Evolutionary conservation across 768 basidiomycete genomes (phyloP).

Genomic region (Stropharia rugosoannulata): DNA sequence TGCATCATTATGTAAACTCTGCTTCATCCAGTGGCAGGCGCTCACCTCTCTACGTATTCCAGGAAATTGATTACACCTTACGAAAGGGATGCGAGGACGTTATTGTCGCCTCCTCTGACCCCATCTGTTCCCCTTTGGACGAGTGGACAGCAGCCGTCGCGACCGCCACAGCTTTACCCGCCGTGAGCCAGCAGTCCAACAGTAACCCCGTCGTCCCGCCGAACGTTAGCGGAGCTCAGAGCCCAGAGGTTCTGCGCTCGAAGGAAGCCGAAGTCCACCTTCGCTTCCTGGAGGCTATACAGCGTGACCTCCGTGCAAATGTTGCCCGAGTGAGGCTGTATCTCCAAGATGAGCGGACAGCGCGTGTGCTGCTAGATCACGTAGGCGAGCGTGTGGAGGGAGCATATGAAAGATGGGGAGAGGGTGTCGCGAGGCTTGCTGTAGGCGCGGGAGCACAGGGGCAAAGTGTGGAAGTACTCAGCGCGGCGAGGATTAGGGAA

Average conservation of each 20-base stretch:
- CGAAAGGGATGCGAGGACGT: constrained; percentile 84
- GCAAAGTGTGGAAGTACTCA: constrained; percentile 17
- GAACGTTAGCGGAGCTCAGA: constrained; percentile 1
- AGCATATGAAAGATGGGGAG: constrained; percentile 72
- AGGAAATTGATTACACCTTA: constrained; percentile 88
- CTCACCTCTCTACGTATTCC: not conserved
- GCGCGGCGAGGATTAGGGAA: constrained; percentile 37
- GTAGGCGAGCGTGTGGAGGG: constrained; percentile 74
- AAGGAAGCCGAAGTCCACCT: constrained; percentile 52
- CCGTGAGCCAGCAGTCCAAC: not conserved
- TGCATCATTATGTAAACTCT: constrained; percentile 15
- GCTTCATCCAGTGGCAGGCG: not conserved
- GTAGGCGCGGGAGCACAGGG: constrained; percentile 23
- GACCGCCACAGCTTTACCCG: constrained; percentile 2
- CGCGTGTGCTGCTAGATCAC: constrained; percentile 74
- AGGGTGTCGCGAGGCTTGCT: constrained; percentile 53
- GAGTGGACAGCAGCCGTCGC: constrained; percentile 50
- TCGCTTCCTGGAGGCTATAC: constrained; percentile 53
- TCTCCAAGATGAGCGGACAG: constrained; percentile 78
- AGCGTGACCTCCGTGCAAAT: constrained; percentile 53
- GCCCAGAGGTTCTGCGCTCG: constrained; percentile 33
- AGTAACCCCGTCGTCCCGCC: not conserved
- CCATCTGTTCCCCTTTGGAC: constrained; percentile 58
- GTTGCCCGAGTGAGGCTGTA: constrained; percentile 68
- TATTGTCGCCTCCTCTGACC: constrained; percentile 60